Evolutionary conservation across 306 rosid species (phyloP).

Genomic region (Carpinus viminea): DNA sequence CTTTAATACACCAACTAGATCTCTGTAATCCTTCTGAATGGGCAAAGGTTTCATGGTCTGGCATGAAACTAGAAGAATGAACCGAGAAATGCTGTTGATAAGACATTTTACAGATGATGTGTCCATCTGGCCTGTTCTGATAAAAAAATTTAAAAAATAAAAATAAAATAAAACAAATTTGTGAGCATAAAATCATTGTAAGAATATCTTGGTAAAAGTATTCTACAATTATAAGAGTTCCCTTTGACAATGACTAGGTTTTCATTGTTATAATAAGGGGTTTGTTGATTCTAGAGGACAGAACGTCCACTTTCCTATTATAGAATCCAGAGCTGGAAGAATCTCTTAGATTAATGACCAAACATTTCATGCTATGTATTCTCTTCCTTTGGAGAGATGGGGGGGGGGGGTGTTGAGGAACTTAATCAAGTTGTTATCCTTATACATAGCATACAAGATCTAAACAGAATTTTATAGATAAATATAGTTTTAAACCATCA

Average conservation of each 20-base stretch:
- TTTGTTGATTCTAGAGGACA: slow-evolving; percentile 9
- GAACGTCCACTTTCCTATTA: neutral
- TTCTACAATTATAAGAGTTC: neutral
- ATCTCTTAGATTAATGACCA: slow-evolving; percentile 21
- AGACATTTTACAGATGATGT: slow-evolving; percentile 63
- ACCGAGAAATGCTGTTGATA: slow-evolving; percentile 82
- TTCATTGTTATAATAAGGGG: neutral
- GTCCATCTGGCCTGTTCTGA: slow-evolving; percentile 67
- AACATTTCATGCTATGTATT: slow-evolving; percentile 20
- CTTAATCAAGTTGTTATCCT: slow-evolving; percentile 22
- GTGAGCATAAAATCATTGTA: slow-evolving; percentile 9
- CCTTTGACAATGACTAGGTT: slow-evolving; percentile 5
- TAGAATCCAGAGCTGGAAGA: slow-evolving; percentile 15
- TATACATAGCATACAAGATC: neutral
- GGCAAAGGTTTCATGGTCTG: slow-evolving; percentile 56
- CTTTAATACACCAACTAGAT: slow-evolving; percentile 65
- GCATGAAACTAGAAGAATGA: slow-evolving; percentile 84
- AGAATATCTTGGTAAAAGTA: slow-evolving; percentile 3
- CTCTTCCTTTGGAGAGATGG: neutral
- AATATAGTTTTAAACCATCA: neutral
- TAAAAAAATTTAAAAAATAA: slow-evolving; percentile 20
- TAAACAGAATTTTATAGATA: slow-evolving; percentile 7
- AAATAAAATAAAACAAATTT: slow-evolving; percentile 8
- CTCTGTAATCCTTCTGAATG: slow-evolving; percentile 62
- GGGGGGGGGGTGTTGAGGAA: no score